Evolutionary conservation across 768 basidiomycete genomes (phyloP).

Genomic region (Baorangia bicolor): DNA sequence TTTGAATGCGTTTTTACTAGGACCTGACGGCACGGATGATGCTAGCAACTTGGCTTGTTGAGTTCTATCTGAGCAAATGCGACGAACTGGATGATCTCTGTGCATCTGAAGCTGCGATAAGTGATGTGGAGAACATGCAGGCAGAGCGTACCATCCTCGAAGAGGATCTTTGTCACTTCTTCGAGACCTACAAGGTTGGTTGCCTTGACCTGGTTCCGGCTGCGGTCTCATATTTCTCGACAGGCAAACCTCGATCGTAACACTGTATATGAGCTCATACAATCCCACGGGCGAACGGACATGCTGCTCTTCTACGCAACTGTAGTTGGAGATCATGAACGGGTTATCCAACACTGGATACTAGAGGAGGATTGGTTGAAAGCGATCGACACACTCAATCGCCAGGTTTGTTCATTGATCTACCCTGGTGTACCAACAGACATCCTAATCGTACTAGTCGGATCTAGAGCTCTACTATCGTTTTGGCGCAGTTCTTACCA

Average conservation of each 20-base stretch:
- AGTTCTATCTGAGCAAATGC: constrained; percentile 95
- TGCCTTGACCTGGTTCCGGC: background rate
- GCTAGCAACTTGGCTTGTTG: constrained; percentile 97
- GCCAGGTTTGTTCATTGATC: constrained; percentile 57
- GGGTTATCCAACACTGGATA: constrained; percentile 91
- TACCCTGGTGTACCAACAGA: background rate
- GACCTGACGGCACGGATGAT: constrained; percentile 95
- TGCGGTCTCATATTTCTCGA: background rate
- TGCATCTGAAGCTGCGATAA: constrained; percentile 78
- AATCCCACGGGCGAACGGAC: constrained; percentile 89
- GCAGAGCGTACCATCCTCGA: constrained; percentile 81
- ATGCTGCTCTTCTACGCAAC: constrained; percentile 90
- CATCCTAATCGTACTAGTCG: constrained; percentile 45
- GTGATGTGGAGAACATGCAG: constrained; percentile 82
- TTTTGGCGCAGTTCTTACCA: constrained; percentile 85
- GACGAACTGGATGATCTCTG: constrained; percentile 94
- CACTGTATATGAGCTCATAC: constrained; percentile 90
- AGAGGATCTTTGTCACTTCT: constrained; percentile 90
- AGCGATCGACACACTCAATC: constrained; percentile 85
- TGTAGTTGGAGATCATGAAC: constrained; percentile 73
- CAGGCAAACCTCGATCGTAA: constrained; percentile 81
- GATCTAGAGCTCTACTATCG: constrained; percentile 89
- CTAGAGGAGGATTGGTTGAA: constrained; percentile 90
- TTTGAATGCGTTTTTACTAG: constrained; percentile 39
- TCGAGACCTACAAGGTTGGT: constrained; percentile 88